Percentiles rank a stretch among this genome's conserved stretches.
phyloP scores from a whole-genome alignment of 257 asterid genomes.

The Avicennia marina region DNA sequence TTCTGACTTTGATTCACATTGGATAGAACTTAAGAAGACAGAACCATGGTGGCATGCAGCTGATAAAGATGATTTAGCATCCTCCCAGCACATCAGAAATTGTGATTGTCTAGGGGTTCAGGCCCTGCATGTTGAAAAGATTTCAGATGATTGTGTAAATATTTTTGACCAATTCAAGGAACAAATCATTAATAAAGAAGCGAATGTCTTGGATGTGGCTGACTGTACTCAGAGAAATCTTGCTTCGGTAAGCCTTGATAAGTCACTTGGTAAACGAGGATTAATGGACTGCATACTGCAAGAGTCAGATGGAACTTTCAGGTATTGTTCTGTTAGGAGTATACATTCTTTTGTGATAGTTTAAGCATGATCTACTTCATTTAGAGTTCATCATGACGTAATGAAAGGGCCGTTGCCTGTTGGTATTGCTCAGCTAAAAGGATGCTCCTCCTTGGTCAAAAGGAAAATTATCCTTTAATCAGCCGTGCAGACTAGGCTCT shows the following conservation, averaged over 20 bases:
- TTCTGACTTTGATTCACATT: conserved; percentile 39
- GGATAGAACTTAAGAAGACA: conserved; percentile 42
- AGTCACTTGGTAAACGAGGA: conserved; percentile 19
- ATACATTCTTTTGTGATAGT: background rate
- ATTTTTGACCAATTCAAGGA: conserved; percentile 19
- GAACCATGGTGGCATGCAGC: conserved; percentile 67
- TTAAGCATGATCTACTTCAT: background rate
- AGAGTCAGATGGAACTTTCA: conserved; percentile 29
- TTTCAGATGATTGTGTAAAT: conserved; percentile 17
- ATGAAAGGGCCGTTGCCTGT: too few species aligned
- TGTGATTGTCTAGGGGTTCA: conserved; percentile 24
- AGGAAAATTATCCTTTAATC: background rate
- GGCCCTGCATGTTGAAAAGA: conserved; percentile 25
- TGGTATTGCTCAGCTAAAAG: background rate
- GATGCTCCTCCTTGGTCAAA: background rate
- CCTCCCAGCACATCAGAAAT: conserved; percentile 21
- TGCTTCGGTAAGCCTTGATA: conserved; percentile 22
- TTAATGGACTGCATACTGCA: conserved; percentile 20
- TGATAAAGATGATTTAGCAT: conserved; percentile 28
- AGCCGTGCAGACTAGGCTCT: background rate
- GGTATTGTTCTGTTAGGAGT: conserved; percentile 38
- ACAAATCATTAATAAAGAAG: conserved; percentile 17
- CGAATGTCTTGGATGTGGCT: conserved; percentile 7
- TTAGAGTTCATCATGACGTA: background rate
- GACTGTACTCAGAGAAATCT: conserved; percentile 15